Conservation (phyloP, 31 red algal species). For the Endocladia muricata region DNA sequence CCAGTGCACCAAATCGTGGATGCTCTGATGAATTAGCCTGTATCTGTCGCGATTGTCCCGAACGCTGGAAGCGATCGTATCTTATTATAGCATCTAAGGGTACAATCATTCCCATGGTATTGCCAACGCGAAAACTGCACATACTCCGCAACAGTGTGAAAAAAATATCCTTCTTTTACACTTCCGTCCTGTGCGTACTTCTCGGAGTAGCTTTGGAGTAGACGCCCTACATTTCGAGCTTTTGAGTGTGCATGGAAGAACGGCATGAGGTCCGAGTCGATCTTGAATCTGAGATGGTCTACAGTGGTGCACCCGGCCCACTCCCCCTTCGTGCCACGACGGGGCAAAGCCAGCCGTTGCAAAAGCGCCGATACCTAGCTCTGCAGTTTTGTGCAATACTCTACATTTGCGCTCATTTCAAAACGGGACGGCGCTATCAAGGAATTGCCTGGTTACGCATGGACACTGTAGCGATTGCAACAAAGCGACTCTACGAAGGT, state of each 20-base stretch:
- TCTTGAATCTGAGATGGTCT: constrained; percentile 11
- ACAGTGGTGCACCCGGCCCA: constrained; percentile 3
- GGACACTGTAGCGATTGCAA: not conserved
- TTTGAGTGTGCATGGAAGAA: constrained; percentile 16
- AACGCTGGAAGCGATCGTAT: not conserved
- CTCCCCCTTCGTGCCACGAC: constrained; percentile 12
- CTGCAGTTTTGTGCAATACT: not conserved
- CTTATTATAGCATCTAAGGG: not conserved
- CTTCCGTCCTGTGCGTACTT: not conserved
- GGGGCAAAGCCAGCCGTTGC: not conserved
- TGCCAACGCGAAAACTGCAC: not conserved
- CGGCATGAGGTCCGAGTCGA: not conserved
- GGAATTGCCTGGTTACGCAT: constrained; percentile 27
- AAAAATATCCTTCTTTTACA: not conserved
- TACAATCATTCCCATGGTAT: constrained; percentile 16
- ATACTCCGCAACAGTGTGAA: not conserved
- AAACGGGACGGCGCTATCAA: not conserved
- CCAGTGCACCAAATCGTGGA: constrained; percentile 6
- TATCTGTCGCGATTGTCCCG: not conserved
- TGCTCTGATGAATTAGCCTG: not conserved
- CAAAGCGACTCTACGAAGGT: constrained; percentile 8
- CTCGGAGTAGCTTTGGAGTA: not conserved
- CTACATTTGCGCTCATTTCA: not conserved
- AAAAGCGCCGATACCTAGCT: not conserved
- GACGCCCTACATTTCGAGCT: not conserved